Base-by-base conservation (phyloP, 495 filamentous ascomycete genomes). In the Staphylotrichum longicolle region DNA sequence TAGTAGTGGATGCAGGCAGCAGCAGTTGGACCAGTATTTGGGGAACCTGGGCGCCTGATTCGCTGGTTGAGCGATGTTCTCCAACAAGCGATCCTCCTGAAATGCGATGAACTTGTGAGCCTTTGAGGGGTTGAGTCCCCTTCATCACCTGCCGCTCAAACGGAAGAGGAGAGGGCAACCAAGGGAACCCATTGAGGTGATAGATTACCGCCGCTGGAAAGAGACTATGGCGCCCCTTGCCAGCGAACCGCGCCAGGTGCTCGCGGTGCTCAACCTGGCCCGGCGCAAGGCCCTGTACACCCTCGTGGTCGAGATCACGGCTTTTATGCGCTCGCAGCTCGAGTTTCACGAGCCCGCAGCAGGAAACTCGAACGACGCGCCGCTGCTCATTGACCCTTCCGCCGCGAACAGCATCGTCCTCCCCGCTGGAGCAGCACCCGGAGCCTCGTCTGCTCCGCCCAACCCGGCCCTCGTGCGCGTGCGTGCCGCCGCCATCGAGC, bases 181-280 rank as follows among this genome's bases (percentile, higher is more conserved):
- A 39, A 39, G 37, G 20, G 20, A 27, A 39, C 10, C 10, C 37
- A 6, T 7, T 10, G 10, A 39, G 37, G 37, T 10, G 37, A 39
- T 39, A 39, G 6, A 10, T 6, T 6, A 39, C 5, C 37, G 37
- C 6, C 37, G 10, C 5, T 6, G 37, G 37, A n/a, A 37, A 10
- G 8, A 30, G 15, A 32, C 27, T 35, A 80, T 80, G 78, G 77
- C 78, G 49, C 78, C 77, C 42, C 72, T 77, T 32, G 75, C 70
- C 35, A 73, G 39, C 37, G 78, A 80, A 41, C 78, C 78, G 14
- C 70, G 76, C 51, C 76, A 76, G 39, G 52, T 80, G 33, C 74
- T 77, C n/a, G 63, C 78, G 7, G 71, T 75, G 8, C 65, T 81
- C n/a, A 75, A 78, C 53, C 70, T 67, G 53, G 69, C 74, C 32